Percentiles rank a stretch among this genome's conserved stretches.
phyloP scores from a whole-genome alignment of 2,329 filamentous ascomycete species.

The Aspergillus fijiensis region DNA sequence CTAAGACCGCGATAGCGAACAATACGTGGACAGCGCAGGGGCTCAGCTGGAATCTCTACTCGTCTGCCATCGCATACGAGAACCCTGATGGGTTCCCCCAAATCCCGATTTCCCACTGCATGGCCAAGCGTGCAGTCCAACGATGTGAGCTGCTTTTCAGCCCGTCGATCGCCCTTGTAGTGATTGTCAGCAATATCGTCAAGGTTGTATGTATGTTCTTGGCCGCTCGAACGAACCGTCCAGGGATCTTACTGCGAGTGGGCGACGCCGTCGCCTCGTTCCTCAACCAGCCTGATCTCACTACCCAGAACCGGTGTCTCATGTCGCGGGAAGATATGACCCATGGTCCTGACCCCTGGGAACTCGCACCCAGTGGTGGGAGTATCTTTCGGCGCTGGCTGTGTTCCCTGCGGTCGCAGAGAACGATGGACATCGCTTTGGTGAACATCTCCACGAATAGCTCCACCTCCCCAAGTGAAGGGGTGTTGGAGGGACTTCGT shows the following conservation, averaged over 20 bases:
- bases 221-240: neutral
- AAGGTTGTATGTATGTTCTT: constrained; percentile 13
- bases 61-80: neutral
- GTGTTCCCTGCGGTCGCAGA: neutral
- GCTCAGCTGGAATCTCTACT: neutral
- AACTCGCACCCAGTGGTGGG: neutral
- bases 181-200: constrained; percentile 7
- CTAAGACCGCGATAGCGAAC: neutral
- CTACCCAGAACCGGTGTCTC: constrained; percentile 1
- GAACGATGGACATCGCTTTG: neutral
- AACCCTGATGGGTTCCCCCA: neutral
- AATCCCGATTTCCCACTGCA: constrained; percentile 2
- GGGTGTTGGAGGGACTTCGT: no score
- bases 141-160: constrained; percentile 11
- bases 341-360: neutral
- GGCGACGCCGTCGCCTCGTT: constrained; percentile 29
- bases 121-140: constrained; percentile 6
- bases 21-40: neutral
- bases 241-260: constrained; percentile 18
- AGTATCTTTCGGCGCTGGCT: neutral
- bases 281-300: constrained; percentile 12
- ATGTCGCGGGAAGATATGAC: constrained; percentile 1
- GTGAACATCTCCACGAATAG: neutral
- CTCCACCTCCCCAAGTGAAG: neutral
- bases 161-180: constrained; percentile 6